These are phyloP conservation scores for Fusarium sp. DNA, from an alignment of 2,329 filamentous ascomycete species.

Conservation along the genomic window DNA sequence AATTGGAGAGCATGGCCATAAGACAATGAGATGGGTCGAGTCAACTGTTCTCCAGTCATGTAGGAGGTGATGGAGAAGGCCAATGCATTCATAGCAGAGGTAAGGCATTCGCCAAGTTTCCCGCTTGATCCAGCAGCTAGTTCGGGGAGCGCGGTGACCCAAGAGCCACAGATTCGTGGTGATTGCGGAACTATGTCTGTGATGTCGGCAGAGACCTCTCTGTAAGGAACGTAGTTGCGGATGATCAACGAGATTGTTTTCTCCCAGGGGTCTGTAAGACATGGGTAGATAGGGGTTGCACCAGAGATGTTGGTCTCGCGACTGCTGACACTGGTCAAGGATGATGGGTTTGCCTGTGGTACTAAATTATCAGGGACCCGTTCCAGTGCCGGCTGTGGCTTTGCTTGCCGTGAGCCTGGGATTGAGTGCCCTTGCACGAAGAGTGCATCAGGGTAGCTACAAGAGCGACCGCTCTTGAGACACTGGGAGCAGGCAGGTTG, in stretches of 20 bases:
- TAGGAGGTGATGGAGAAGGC: neutral
- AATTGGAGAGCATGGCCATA: neutral
- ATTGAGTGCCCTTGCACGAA: neutral
- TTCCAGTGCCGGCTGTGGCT: fast-evolving
- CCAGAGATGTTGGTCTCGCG: neutral
- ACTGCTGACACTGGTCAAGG: neutral
- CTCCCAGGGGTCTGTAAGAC: neutral
- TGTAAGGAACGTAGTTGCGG: neutral
- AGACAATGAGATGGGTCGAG: neutral
- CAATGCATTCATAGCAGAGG: neutral
- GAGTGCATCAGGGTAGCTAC: neutral
- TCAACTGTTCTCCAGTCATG: neutral
- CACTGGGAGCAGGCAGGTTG: neutral
- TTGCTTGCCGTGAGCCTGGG: neutral
- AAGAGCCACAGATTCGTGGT: neutral
- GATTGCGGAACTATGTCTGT: neutral
- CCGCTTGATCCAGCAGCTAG: neutral
- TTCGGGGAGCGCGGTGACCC: neutral
- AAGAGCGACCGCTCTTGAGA: neutral
- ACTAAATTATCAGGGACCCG: neutral
- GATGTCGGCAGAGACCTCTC: neutral
- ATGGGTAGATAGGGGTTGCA: neutral
- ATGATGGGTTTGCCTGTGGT: neutral
- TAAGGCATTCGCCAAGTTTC: neutral
- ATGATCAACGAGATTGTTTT: neutral